Percentiles rank a stretch among this genome's conserved stretches.
Evolutionary conservation across 768 basidiomycete species (phyloP).

Genomic region (Trametes maxima): DNA sequence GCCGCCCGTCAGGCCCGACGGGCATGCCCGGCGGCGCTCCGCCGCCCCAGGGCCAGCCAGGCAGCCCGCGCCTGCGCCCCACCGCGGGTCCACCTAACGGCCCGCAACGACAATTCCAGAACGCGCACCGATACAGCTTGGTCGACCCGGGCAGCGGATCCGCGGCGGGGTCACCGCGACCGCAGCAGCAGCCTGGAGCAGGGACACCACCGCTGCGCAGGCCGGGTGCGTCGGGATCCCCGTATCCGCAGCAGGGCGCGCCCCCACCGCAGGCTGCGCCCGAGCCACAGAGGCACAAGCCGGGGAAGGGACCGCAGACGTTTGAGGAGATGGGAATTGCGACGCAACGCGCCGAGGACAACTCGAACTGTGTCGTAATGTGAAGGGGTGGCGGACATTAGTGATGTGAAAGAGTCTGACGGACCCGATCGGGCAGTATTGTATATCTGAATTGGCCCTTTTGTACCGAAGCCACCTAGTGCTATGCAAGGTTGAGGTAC

Average conservation of each 20-base stretch:
- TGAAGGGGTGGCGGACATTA: conserved; percentile 37
- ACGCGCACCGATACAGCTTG: conserved; percentile 50
- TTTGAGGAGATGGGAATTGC: conserved; percentile 95
- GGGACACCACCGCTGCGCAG: conserved; percentile 20
- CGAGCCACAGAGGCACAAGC: conserved; percentile 20
- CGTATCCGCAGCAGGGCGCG: not conserved
- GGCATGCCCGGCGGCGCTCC: not conserved
- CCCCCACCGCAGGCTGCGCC: not conserved
- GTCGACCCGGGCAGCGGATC: conserved; percentile 41
- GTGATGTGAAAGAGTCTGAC: not conserved
- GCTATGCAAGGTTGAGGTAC: too few species aligned
- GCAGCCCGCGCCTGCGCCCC: conserved; percentile 7
- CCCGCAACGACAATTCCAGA: conserved; percentile 21
- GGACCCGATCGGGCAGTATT: not conserved
- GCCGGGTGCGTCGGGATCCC: conserved; percentile 9
- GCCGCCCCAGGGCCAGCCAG: not conserved
- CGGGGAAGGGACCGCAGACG: conserved; percentile 60
- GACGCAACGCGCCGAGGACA: conserved; percentile 73
- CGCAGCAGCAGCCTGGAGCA: conserved; percentile 9
- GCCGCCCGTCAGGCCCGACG: not conserved
- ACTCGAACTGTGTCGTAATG: conserved; percentile 84
- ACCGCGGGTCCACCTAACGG: not conserved
- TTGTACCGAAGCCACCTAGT: too few species aligned
- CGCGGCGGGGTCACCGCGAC: conserved; percentile 14
- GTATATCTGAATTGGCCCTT: too few species aligned